Evolutionary conservation across 176 grass and related monocot species (phyloP).

Genomic region (Triticum aestivum): IWGSC_CS_RefSeq_v2.1 NC_057802.1:153694438-153694937

Average conservation of each 20-base stretch:
- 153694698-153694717: not conserved
- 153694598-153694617: not conserved
- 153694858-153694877: not conserved
- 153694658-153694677: not conserved
- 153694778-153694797: not conserved
- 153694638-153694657: not conserved
- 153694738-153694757: not conserved
- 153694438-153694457: slow-evolving; percentile 81
- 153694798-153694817: not conserved
- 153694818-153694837: slow-evolving; percentile 9
- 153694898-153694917: not conserved
- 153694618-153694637: not conserved
- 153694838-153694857: not conserved
- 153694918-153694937: not conserved
- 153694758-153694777: not conserved
- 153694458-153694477: slow-evolving; percentile 76
- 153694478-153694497: slow-evolving; percentile 68
- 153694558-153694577: slow-evolving; percentile 62
- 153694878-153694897: not conserved
- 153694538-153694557: slow-evolving; percentile 83
- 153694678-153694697: not conserved
- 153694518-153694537: slow-evolving; percentile 81
- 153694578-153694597: not conserved
- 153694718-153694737: not conserved
- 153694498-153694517: slow-evolving; percentile 70